phyloP scores from a whole-genome alignment of 208 protist genomes.

The Blastocrithidia nonstop region DNA sequence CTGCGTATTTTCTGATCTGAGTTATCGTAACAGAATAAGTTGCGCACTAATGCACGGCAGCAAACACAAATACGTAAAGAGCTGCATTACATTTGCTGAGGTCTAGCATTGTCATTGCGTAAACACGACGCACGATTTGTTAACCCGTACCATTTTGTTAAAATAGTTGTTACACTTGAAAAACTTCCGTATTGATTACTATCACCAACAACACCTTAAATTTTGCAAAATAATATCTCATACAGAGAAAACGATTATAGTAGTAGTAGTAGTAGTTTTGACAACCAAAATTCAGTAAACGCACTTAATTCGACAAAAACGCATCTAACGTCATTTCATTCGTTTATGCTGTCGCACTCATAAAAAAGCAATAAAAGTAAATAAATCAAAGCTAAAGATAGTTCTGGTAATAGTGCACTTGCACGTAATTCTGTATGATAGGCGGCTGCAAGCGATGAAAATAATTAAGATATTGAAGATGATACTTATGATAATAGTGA shows the following conservation, averaged over 20 bases:
- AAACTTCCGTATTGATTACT: too few species aligned
- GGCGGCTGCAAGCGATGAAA: neutral
- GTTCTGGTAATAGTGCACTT: constrained; percentile 23
- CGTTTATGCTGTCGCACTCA: too few species aligned
- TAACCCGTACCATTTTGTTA: constrained; percentile 65
- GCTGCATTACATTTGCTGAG: constrained; percentile 16
- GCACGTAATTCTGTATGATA: constrained; percentile 9
- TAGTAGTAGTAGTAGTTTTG: too few species aligned
- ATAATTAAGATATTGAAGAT: neutral
- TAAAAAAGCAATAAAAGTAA: too few species aligned
- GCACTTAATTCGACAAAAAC: too few species aligned
- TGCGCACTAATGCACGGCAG: neutral
- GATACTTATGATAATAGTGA: neutral
- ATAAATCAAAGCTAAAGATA: too few species aligned
- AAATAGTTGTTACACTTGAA: constrained; percentile 39
- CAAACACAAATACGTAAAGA: neutral
- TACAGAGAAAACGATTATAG: too few species aligned
- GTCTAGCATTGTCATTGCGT: constrained; percentile 24
- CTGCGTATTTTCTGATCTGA: constrained; percentile 55
- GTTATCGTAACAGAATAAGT: constrained; percentile 26
- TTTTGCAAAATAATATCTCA: too few species aligned
- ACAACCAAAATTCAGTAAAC: too few species aligned
- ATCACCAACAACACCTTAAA: too few species aligned
- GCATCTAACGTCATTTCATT: too few species aligned
- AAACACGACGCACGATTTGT: constrained; percentile 31